Evolutionary conservation across 306 rosid species (phyloP).

Genomic region (Cyclanthera cordifolia): DNA sequence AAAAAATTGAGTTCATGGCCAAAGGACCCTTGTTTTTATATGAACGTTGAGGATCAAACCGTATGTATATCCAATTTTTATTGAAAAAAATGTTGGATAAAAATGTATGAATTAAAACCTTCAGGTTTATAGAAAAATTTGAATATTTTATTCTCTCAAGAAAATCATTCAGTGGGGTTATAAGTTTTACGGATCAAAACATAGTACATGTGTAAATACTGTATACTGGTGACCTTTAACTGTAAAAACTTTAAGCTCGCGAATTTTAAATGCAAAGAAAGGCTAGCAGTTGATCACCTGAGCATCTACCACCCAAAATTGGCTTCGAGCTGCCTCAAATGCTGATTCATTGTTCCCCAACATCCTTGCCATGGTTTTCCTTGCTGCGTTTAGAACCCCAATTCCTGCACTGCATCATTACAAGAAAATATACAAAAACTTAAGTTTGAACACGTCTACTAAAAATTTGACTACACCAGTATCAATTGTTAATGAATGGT

Average conservation of each 20-base stretch:
- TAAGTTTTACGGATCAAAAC: neutral
- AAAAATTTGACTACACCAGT: neutral
- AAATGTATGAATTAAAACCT: neutral
- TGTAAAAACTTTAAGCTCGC: neutral
- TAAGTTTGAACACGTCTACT: neutral
- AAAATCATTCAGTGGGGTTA: neutral
- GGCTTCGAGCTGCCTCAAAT: constrained; percentile 73
- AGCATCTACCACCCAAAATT: constrained; percentile 98
- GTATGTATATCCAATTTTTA: neutral
- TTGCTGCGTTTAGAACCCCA: constrained; percentile 80
- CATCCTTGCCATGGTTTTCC: constrained; percentile 99
- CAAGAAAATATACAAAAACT: constrained; percentile 18
- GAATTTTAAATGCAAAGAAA: constrained; percentile 12
- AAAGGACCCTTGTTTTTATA: neutral
- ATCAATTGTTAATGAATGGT: neutral
- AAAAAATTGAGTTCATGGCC: neutral
- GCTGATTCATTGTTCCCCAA: constrained; percentile 83
- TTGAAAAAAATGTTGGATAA: neutral
- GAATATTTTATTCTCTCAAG: neutral
- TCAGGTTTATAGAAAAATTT: neutral
- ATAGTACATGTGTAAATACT: neutral
- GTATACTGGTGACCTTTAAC: neutral
- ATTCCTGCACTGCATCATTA: constrained; percentile 83
- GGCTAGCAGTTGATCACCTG: constrained; percentile 33
- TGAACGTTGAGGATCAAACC: neutral